Percentiles rank a stretch among this genome's conserved stretches.
Conservation (phyloP, 2,329 filamentous ascomycete genomes). For the Bipolaris gigantea region DNA sequence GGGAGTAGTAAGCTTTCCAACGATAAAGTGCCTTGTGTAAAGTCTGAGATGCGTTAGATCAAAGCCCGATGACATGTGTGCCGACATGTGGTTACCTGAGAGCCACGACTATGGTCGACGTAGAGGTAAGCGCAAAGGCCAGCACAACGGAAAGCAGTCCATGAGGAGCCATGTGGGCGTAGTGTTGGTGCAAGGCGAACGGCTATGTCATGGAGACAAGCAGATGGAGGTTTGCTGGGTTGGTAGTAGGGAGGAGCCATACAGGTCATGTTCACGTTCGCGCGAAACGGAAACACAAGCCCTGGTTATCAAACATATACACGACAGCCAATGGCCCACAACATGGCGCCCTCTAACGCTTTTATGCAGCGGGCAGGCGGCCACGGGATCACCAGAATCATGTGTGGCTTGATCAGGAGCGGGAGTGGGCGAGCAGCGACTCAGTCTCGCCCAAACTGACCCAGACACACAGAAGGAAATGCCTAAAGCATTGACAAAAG, state of each 20-base stretch:
- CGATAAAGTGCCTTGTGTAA: slow-evolving; percentile 33
- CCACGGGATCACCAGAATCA: slow-evolving; percentile 22
- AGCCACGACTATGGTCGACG: slow-evolving; percentile 35
- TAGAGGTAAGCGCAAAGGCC: slow-evolving; percentile 31
- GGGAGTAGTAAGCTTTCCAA: slow-evolving; percentile 29
- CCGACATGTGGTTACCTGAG: slow-evolving; percentile 25
- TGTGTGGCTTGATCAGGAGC: slow-evolving; percentile 11
- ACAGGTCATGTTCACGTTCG: background rate
- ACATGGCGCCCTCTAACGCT: slow-evolving; percentile 11
- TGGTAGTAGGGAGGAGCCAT: background rate
- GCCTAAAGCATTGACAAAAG: background rate
- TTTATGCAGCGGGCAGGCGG: slow-evolving; percentile 11
- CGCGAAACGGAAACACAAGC: slow-evolving; percentile 1
- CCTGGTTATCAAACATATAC: slow-evolving; percentile 12
- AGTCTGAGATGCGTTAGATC: slow-evolving; percentile 20
- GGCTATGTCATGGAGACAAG: background rate
- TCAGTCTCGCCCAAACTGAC: background rate
- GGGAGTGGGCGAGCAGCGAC: slow-evolving; percentile 7
- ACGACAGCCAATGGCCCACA: slow-evolving; percentile 2
- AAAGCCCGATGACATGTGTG: background rate
- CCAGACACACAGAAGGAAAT: background rate
- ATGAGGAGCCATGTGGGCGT: slow-evolving; percentile 24
- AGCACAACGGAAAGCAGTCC: slow-evolving; percentile 26
- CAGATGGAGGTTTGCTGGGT: background rate
- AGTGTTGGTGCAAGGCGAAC: background rate